Percentiles rank a stretch among this genome's conserved stretches.
phyloP scores from a whole-genome alignment of 2,329 filamentous ascomycete genomes.

The Hymenoscyphus repandus region DNA sequence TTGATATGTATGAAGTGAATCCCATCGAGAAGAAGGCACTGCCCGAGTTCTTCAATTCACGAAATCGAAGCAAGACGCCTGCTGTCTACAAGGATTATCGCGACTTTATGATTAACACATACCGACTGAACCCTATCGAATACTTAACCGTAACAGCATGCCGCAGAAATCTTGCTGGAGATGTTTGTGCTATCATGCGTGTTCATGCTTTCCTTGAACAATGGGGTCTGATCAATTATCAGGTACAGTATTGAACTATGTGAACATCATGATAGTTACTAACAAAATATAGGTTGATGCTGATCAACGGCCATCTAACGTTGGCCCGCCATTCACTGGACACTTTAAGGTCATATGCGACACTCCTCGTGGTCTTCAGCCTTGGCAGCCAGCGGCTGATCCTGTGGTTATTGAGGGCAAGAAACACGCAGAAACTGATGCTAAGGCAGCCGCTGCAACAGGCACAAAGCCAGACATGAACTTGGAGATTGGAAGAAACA shows the following conservation, averaged over 20 bases:
- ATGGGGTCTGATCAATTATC: conserved; percentile 98
- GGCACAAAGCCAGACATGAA: conserved; percentile 75
- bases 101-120: conserved; percentile 99
- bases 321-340: conserved; percentile 93
- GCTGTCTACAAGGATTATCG: conserved; percentile 98
- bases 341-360: conserved; percentile 96
- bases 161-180: conserved; percentile 87
- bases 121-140: conserved; percentile 89
- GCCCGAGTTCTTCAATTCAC: conserved; percentile 96
- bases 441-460: conserved; percentile 58
- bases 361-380: conserved; percentile 88
- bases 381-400: conserved; percentile 86
- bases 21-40: conserved; percentile 89
- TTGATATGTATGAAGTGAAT: conserved; percentile 93
- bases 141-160: conserved; percentile 97
- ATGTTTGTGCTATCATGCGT: conserved; percentile 98
- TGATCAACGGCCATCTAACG: conserved; percentile 88
- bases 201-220: conserved; percentile 97
- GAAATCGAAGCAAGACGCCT: conserved; percentile 96
- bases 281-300: conserved; percentile 72
- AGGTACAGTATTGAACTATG: conserved; percentile 50
- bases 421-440: conserved; percentile 41
- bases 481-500: conserved; percentile 88
- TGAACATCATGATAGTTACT: conserved; percentile 13
- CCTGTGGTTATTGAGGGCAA: conserved; percentile 60